Evolutionary conservation across 1,284 basidiomycete genomes (phyloP).

Genomic region (Pyrrhoderma noxium): DNA sequence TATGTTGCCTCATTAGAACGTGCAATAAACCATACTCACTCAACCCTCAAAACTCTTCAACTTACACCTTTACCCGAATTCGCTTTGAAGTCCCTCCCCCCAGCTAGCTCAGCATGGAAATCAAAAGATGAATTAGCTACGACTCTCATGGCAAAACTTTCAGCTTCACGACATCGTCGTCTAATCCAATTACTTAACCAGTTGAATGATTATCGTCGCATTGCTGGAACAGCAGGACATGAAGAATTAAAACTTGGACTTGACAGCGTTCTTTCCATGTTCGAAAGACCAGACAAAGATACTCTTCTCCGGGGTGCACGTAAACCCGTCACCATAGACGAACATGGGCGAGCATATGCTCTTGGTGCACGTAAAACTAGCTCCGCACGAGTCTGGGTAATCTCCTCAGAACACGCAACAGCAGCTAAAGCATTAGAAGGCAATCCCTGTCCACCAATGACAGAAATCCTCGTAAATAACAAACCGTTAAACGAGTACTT

Average conservation of each 20-base stretch:
- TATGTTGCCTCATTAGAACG: slow-evolving; percentile 62
- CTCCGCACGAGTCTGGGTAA: slow-evolving; percentile 88
- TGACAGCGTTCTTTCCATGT: slow-evolving; percentile 49
- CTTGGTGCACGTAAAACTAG: slow-evolving; percentile 83
- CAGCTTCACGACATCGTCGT: slow-evolving; percentile 66
- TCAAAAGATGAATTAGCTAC: slow-evolving; percentile 49
- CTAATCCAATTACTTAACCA: slow-evolving; percentile 62
- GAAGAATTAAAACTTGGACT: slow-evolving; percentile 51
- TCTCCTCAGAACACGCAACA: slow-evolving; percentile 48
- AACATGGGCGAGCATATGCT: slow-evolving; percentile 74
- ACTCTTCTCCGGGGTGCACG: slow-evolving; percentile 46
- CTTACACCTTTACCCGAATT: slow-evolving; percentile 75
- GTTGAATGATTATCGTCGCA: slow-evolving; percentile 63
- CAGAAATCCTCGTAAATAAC: slow-evolving; percentile 74
- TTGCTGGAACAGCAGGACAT: slow-evolving; percentile 60
- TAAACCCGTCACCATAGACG: slow-evolving; percentile 58
- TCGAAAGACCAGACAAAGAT: slow-evolving; percentile 56
- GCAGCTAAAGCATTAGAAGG: slow-evolving; percentile 18
- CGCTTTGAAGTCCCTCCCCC: slow-evolving; percentile 53
- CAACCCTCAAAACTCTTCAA: slow-evolving; percentile 56
- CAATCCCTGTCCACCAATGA: slow-evolving; percentile 8
- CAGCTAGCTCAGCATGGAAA: slow-evolving; percentile 63
- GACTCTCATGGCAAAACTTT: slow-evolving; percentile 55
- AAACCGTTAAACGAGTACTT: slow-evolving; percentile 77
- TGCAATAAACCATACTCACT: slow-evolving; percentile 52